Base-by-base conservation (phyloP, 2,329 filamentous ascomycete species). In the Corniculantispora saksenae region DNA sequence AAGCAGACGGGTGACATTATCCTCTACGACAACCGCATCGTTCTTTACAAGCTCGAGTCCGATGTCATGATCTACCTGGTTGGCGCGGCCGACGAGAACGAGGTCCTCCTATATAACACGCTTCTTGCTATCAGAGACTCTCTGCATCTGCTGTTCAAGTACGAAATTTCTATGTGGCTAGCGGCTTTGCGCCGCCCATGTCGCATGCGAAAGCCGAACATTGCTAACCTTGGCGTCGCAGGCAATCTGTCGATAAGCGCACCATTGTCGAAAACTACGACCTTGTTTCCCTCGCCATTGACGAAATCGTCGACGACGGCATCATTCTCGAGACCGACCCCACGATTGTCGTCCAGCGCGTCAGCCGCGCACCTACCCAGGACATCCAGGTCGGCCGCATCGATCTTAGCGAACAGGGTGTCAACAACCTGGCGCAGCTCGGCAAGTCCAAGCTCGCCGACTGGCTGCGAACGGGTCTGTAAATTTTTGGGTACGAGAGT, bases 251-350 rank as follows among this genome's bases (percentile, higher is more conserved):
- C 59, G 95, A 99, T 83, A 97, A 97, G 86, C 90, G 95, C 70
- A 98, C 95, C 65, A 93, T 98, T 70, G 90, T 98, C 74, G 95
- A 99, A 81, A 98, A 98, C 86, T 99, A 98, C 83, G 95, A 98
- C 79, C 86, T 98, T 25, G 92, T 97, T 68, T 91, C 93, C 17
- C 87, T 99, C 62, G 92, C 94, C 53, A 92, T 99, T 69, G 95
- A 99, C 78, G 95, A 99, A 79, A 94, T 96, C 68, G 88, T 96
- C 62, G 93, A 97, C 79, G 93, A 97, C 75, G 95, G 95, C 67
- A 96, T 98, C 76, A 94, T 99, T 72, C 88, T 99, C 67, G 95
- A 99, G 82, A 98, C 94, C 0, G 95, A 99, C 77, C 94, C 95
- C 1, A 94, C 95, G 69, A 91, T 97, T 73, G 92, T 99, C 70